Percentiles rank a stretch among this genome's conserved stretches.
Conservation (phyloP, 345 rosid genomes). For the Euphorbia tirucalli region DNA sequence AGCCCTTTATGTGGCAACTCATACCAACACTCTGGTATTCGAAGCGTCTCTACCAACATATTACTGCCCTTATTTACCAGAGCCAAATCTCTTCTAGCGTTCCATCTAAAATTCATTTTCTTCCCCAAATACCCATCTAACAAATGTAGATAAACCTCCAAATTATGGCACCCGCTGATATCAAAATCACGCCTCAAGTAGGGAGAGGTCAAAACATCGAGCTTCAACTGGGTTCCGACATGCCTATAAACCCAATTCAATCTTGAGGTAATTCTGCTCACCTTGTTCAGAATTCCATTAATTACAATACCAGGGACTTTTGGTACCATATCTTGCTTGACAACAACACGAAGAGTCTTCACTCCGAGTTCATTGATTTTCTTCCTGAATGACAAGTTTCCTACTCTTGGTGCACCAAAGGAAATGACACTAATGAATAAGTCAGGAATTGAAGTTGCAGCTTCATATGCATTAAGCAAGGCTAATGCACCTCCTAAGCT, state of each 20-base stretch:
- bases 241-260: slow-evolving; percentile 59
- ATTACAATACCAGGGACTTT: slow-evolving; percentile 53
- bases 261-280: slow-evolving; percentile 33
- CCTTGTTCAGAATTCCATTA: slow-evolving; percentile 44
- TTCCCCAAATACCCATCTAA: slow-evolving; percentile 49
- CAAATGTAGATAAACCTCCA: slow-evolving; percentile 59
- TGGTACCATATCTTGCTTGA: slow-evolving; percentile 60
- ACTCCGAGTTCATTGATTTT: slow-evolving; percentile 42
- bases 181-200: slow-evolving; percentile 45
- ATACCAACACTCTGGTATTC: slow-evolving; percentile 58
- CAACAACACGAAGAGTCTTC: slow-evolving; percentile 48
- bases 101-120: slow-evolving; percentile 43
- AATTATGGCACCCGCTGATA: slow-evolving; percentile 42
- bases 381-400: slow-evolving; percentile 58
- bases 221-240: slow-evolving; percentile 54
- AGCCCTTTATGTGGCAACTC: slow-evolving; percentile 32
- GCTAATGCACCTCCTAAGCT: slow-evolving; percentile 68
- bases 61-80: slow-evolving; percentile 56
- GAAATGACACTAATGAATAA: slow-evolving; percentile 49
- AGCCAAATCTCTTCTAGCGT: slow-evolving; percentile 57
- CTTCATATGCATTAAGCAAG: slow-evolving; percentile 54
- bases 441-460: slow-evolving; percentile 37
- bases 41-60: slow-evolving; percentile 51
- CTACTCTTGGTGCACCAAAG: slow-evolving; percentile 67
- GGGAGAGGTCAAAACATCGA: slow-evolving; percentile 42